Evolutionary conservation across 2,329 filamentous ascomycete genomes (phyloP), one percentile per base, ranked within the genome.

Genomic region (Diaporthe sp.): DNA sequence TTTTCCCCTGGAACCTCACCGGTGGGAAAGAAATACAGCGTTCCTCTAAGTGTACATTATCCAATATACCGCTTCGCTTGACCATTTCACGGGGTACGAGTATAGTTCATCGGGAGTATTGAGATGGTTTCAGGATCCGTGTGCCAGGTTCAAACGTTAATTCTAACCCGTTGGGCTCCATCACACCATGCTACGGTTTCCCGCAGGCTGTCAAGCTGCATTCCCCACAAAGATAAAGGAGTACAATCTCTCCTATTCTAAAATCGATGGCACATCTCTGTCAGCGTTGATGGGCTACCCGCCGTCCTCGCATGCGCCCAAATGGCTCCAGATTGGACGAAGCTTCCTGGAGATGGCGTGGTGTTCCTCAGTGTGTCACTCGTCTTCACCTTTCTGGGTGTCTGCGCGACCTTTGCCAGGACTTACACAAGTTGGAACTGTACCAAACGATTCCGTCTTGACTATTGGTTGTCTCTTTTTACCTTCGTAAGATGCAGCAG

Each of bases 321-420:
- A 3, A 72, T 72, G 70, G 30, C 70, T 28, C n/a, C 35, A 3
- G 35, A 57, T 33, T 72, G 71, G 71, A 72, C 71, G 7, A 30
- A 35, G 15, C 25, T 72, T 33, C 58, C 60, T 33, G 60, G 71
- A 3, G 30, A 72, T 45, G 71, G 58, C 12, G 58, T 67, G 22
- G 30, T 12, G 3, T 72, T 67, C 30, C 64, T 72, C 38, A 19
- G 10, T n/a, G 3, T 47, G n/a, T 54, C 58, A 35, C 25, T 67
- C 1, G 7, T 67, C 1, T 30, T 67, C 15, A 45, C 58, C 1
- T 13, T 57, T 10, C 4, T 67, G n/a, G 60, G 57, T 3, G 13
- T 67, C 10, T n/a, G 10, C 57, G 61, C 57, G 8, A 45, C 67
- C 22, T 17, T 15, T 12, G 71, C 58, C 10, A 67, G 71, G 10